These are phyloP conservation scores for Vaccinium macrocarpon DNA, from an alignment of 148 eudicot genomes.

Conservation along the genomic window DNA sequence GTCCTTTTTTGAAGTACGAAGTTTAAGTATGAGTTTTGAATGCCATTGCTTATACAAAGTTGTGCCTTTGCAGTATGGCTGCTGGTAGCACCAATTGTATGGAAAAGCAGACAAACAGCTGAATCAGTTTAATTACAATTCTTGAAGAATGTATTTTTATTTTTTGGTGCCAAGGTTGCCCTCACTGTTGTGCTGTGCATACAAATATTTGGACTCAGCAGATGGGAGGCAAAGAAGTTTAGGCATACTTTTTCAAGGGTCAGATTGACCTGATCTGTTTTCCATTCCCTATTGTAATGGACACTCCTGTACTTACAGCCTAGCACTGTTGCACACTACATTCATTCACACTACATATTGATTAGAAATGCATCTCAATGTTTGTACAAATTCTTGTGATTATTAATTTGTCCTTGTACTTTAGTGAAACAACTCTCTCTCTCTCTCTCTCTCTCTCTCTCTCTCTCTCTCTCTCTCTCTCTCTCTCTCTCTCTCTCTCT, in stretches of 20 bases:
- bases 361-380: neutral
- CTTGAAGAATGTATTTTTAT: neutral
- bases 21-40: neutral
- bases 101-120: slow-evolving; percentile 55
- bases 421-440: neutral
- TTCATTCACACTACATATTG: neutral
- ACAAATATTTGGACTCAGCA: neutral
- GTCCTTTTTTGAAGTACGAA: neutral
- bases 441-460: slow-evolving; percentile 2
- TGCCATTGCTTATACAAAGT: neutral
- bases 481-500: neutral
- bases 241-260: neutral
- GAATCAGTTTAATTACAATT: slow-evolving; percentile 22
- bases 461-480: neutral
- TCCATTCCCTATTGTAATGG: neutral
- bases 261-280: neutral
- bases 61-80: slow-evolving; percentile 68
- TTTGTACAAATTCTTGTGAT: neutral
- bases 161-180: neutral
- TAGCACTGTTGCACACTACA: neutral
- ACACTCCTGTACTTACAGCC: neutral
- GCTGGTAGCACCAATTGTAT: slow-evolving; percentile 70
- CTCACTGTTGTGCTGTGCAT: slow-evolving; percentile 1
- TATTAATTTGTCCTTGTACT: neutral
- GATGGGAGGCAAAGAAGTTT: neutral